Evolutionary conservation across 106 monocot genomes (phyloP).

Genomic region (Dendrobium officinale): DNA sequence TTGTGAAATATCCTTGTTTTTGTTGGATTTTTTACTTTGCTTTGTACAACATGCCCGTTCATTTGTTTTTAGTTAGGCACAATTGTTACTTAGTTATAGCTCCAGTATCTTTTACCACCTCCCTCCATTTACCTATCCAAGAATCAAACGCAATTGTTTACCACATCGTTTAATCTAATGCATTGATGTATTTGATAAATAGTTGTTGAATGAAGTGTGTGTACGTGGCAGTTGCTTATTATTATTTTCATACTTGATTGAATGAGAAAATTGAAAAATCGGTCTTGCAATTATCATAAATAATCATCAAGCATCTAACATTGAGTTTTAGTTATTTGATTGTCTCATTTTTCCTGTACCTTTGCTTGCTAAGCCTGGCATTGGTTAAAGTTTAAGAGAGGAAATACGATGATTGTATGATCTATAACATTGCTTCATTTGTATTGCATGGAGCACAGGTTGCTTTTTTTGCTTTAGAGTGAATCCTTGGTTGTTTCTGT

Average conservation of each 20-base stretch:
- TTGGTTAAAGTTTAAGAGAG: not conserved
- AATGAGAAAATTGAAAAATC: too few relatives aligned
- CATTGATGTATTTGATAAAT: not conserved
- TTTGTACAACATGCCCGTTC: not conserved
- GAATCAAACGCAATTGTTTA: not conserved
- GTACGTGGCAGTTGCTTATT: too few relatives aligned
- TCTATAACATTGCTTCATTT: not conserved
- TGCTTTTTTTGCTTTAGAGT: not conserved
- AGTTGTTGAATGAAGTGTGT: too few relatives aligned
- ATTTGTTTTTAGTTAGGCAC: not conserved
- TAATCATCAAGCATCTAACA: too few relatives aligned
- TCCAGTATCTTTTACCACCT: not conserved
- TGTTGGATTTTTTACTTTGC: not conserved
- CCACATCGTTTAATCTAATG: not conserved
- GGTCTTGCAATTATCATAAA: too few relatives aligned
- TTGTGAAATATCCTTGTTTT: not conserved
- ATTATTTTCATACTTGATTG: too few relatives aligned
- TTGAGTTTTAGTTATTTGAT: too few relatives aligned
- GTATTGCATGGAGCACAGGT: not conserved
- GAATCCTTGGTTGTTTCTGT: not conserved
- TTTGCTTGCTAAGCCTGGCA: not conserved
- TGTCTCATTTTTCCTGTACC: too few relatives aligned
- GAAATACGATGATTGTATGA: not conserved
- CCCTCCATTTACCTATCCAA: conserved; percentile 1
- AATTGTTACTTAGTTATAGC: not conserved